A percentile compares a stretch with the other conserved stretches of the same genome.
These are phyloP conservation scores for Fusarium chlamydosporum DNA, from an alignment of 2,329 filamentous ascomycete species.

Conservation along the genomic window DNA sequence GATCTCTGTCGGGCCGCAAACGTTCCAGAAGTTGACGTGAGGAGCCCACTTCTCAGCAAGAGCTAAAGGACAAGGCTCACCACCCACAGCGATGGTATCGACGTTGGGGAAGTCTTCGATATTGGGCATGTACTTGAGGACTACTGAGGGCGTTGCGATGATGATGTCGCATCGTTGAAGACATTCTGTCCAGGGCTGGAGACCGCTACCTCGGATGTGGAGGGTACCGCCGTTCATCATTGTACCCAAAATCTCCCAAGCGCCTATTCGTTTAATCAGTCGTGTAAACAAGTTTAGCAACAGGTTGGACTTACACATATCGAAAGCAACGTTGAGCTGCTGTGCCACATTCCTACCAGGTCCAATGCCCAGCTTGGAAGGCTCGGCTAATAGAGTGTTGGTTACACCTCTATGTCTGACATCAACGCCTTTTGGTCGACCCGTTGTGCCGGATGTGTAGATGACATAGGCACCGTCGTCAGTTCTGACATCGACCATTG, in stretches of 20 bases:
- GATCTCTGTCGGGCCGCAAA: constrained; percentile 39
- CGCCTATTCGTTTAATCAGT: constrained; percentile 16
- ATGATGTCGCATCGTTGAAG: constrained; percentile 31
- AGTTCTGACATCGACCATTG: constrained; percentile 23
- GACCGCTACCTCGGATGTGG: constrained; percentile 37
- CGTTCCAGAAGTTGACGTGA: constrained; percentile 38
- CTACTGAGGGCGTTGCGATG: constrained; percentile 38
- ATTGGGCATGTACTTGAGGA: constrained; percentile 38
- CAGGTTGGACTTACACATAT: constrained; percentile 35
- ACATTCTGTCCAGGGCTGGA: constrained; percentile 38
- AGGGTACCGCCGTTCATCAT: constrained; percentile 42
- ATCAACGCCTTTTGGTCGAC: constrained; percentile 39
- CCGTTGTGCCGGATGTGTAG: constrained; percentile 40
- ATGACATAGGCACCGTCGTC: constrained; percentile 41
- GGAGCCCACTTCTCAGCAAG: constrained; percentile 39
- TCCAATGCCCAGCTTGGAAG: constrained; percentile 30
- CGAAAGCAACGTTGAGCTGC: constrained; percentile 39
- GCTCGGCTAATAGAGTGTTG: constrained; percentile 35
- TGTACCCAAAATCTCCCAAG: constrained; percentile 38
- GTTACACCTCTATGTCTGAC: constrained; percentile 37
- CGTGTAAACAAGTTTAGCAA: no score
- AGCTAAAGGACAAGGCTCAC: constrained; percentile 35
- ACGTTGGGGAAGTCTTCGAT: constrained; percentile 32
- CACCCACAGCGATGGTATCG: constrained; percentile 32
- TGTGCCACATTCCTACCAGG: constrained; percentile 38